Evolutionary conservation across 2,329 filamentous ascomycete genomes (phyloP), one percentile per base, ranked within the genome.

Genomic region (Aspergillus melleus): DNA sequence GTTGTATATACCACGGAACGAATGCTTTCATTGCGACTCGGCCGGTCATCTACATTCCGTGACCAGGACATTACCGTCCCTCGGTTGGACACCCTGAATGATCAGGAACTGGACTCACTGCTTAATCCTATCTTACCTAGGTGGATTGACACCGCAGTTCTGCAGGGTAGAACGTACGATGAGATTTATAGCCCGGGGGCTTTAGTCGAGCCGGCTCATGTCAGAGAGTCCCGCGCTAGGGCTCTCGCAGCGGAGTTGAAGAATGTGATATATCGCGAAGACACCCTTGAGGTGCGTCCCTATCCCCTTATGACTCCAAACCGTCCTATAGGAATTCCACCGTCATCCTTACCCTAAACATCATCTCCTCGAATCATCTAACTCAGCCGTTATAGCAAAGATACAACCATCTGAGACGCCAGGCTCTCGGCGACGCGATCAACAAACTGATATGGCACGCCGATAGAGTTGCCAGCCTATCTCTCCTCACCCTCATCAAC

Each of bases 1-100:
- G 36, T n/a, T 8, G 14, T 42, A 6, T 42, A n/a, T 8, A n/a
- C 16, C 16, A 42, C 36, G 4, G 36, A 42, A 8, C 16, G 36
- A 6, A n/a, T n/a, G 16, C 36, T 42, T 42, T 54, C 39, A 12
- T n/a, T 54, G 30, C 36, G 52, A 14, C 39, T 54, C 6, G 52
- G 52, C 16, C 39, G 52, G 20, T 54, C 52, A 44, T 54, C 52
- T 16, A 32, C 52, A 12, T 54, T 54, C 22, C 52, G 52, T 10
- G 52, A 54, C n/a, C 39, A 54, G 46, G 52, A 54, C 16, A 54
- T 54, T 20, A 47, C 52, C 12, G 19, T 20, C 10, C 52, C 55
- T 2, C 49, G 44, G 22, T 32, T 51, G 3, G 9, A 24, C 39
- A n/a, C 54, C 6, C 20, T 39, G 19, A 2, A 42, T 8, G 14